These are phyloP conservation scores for Akanthomyces lecanii DNA, from an alignment of 2,329 filamentous ascomycete species.

Conservation along the genomic window DNA sequence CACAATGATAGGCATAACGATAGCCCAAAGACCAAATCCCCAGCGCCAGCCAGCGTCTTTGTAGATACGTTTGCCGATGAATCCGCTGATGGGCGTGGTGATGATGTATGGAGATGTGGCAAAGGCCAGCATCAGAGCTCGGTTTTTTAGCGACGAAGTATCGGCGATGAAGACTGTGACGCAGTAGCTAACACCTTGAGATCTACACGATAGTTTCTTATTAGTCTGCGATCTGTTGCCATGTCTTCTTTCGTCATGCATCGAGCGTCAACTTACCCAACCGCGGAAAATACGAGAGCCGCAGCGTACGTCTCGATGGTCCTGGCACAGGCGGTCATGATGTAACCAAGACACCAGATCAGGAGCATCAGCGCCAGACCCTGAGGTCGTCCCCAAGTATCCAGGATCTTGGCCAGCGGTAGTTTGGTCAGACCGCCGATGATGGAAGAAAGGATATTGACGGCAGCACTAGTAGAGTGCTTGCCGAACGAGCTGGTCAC, in stretches of 20 bases:
- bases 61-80: constrained; percentile 50
- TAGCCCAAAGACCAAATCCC: constrained; percentile 63
- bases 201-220: constrained; percentile 21
- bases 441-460: constrained; percentile 49
- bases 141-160: constrained; percentile 60
- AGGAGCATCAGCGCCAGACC: constrained; percentile 53
- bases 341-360: constrained; percentile 48
- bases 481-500: constrained; percentile 46
- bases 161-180: constrained; percentile 62
- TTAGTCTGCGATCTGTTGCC: neutral
- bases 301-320: constrained; percentile 59
- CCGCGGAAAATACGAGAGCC: constrained; percentile 62
- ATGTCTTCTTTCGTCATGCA: neutral
- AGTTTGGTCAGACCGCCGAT: constrained; percentile 60
- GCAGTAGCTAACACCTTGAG: constrained; percentile 39
- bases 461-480: constrained; percentile 53
- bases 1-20: constrained; percentile 58
- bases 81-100: constrained; percentile 61
- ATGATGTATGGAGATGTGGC: constrained; percentile 62
- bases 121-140: constrained; percentile 60
- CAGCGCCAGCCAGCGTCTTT: constrained; percentile 58
- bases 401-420: constrained; percentile 62
- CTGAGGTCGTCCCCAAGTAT: constrained; percentile 63
- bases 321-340: constrained; percentile 62
- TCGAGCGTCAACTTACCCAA: constrained; percentile 41